A percentile compares a stretch with the other conserved stretches of the same genome.
Conservation (phyloP, 495 filamentous ascomycete species). For the Penicillium cosmopolitanum region DNA sequence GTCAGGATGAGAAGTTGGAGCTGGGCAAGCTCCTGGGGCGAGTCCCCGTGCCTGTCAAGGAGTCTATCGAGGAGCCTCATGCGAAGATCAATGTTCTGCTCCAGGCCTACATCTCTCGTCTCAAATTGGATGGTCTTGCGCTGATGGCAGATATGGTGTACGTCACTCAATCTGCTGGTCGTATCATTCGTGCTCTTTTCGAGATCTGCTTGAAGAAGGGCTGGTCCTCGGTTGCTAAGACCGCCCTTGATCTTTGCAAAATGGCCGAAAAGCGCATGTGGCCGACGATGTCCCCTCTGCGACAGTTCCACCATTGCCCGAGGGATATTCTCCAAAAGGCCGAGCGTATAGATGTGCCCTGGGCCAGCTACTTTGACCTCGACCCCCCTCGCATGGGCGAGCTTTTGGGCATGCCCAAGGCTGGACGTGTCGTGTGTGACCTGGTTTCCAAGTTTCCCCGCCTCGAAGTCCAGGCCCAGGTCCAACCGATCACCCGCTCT, state of each 20-base stretch:
- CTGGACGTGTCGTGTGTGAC: constrained; percentile 81
- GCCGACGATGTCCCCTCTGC: constrained; percentile 95
- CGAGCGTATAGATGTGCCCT: constrained; percentile 93
- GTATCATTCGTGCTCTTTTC: constrained; percentile 93
- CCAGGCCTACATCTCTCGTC: constrained; percentile 93
- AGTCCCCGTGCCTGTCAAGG: constrained; percentile 96
- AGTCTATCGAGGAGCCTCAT: constrained; percentile 94
- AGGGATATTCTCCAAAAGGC: constrained; percentile 87
- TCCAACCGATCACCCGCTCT: constrained; percentile 92
- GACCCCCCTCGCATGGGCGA: constrained; percentile 98
- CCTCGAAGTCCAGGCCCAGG: constrained; percentile 86
- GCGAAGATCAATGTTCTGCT: constrained; percentile 99
- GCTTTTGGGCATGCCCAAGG: constrained; percentile 87
- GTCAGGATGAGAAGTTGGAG: constrained; percentile 96
- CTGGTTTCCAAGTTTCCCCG: constrained; percentile 92
- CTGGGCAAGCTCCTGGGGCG: constrained; percentile 86
- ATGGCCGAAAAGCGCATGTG: constrained; percentile 99
- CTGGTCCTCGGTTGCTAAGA: constrained; percentile 92
- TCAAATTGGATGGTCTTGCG: constrained; percentile 91
- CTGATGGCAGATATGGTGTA: constrained; percentile 99
- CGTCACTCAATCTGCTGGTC: constrained; percentile 95
- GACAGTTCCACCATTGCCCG: constrained; percentile 84
- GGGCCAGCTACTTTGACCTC: constrained; percentile 90
- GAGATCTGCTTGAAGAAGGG: constrained; percentile 96
- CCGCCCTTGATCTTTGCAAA: constrained; percentile 93